These are phyloP conservation scores for Boletus sp. DNA, from an alignment of 768 basidiomycete species.

Conservation along the genomic window DNA sequence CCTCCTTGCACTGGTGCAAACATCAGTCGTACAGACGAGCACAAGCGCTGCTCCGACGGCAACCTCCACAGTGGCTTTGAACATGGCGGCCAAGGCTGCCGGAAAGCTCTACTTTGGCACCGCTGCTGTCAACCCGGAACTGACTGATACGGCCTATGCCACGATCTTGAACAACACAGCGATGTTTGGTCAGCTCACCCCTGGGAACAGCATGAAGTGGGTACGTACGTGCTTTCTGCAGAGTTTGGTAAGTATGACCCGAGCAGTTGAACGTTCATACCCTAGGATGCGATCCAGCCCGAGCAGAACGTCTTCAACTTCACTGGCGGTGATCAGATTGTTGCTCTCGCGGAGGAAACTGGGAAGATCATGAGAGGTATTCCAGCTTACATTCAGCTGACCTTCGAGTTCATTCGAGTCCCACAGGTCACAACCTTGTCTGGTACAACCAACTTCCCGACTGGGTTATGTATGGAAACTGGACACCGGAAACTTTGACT, in stretches of 20 bases:
- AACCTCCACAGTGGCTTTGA: constrained; percentile 19
- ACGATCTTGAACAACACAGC: constrained; percentile 6
- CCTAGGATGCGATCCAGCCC: constrained; percentile 22
- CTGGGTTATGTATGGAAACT: constrained; percentile 16
- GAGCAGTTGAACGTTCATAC: not conserved
- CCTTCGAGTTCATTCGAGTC: not conserved
- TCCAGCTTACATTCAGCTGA: not conserved
- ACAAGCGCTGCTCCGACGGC: not conserved
- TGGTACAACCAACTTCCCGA: constrained; percentile 16
- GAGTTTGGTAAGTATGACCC: not conserved
- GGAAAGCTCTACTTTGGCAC: constrained; percentile 49
- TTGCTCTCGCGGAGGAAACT: constrained; percentile 18
- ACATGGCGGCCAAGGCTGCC: constrained; percentile 38
- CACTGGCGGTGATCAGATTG: constrained; percentile 20
- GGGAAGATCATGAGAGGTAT: constrained; percentile 22
- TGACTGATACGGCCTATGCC: constrained; percentile 32
- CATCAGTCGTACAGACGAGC: not conserved
- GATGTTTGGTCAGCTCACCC: constrained; percentile 23
- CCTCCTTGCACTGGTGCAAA: constrained; percentile 6
- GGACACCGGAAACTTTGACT: constrained; percentile 13
- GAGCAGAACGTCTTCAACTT: constrained; percentile 26
- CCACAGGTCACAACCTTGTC: constrained; percentile 20
- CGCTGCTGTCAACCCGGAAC: constrained; percentile 47
- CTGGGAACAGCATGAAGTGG: constrained; percentile 21
- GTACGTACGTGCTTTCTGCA: constrained; percentile 5